Conservation (phyloP, 768 basidiomycete species). For the Kockovaella imperatae region DNA sequence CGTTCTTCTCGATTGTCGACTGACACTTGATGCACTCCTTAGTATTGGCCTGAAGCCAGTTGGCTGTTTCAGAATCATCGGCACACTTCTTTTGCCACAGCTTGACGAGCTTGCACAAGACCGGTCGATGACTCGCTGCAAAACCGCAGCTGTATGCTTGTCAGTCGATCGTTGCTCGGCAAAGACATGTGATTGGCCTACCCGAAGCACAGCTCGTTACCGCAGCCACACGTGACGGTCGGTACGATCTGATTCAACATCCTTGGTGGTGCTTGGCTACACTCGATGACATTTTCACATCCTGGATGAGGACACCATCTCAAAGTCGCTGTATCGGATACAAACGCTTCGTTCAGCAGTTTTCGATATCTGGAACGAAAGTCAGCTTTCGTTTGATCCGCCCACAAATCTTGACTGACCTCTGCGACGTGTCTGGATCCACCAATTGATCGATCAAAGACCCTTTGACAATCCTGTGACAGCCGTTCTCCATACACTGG, state of each 20-base stretch:
- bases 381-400: neutral
- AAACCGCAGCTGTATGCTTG: slow-evolving; percentile 55
- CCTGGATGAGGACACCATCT: slow-evolving; percentile 93
- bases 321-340: slow-evolving; percentile 68
- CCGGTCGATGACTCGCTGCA: slow-evolving; percentile 82
- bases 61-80: slow-evolving; percentile 96
- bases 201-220: slow-evolving; percentile 88
- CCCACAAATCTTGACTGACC: slow-evolving; percentile 44
- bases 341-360: slow-evolving; percentile 81
- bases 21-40: slow-evolving; percentile 95
- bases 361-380: slow-evolving; percentile 61
- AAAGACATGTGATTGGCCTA: slow-evolving; percentile 6
- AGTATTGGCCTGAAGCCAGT: slow-evolving; percentile 99
- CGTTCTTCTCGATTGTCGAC: slow-evolving; percentile 99
- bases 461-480: slow-evolving; percentile 45
- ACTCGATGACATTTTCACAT: slow-evolving; percentile 90
- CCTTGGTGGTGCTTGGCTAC: slow-evolving; percentile 69
- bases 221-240: slow-evolving; percentile 73
- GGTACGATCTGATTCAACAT: slow-evolving; percentile 74
- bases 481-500: slow-evolving; percentile 48
- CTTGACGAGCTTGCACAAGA: slow-evolving; percentile 77
- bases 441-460: slow-evolving; percentile 51
- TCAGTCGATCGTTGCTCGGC: neutral
- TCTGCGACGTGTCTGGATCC: slow-evolving; percentile 48
- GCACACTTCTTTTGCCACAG: slow-evolving; percentile 96